Evolutionary conservation across 306 rosid genomes (phyloP), one percentile per base, ranked within the genome.

Genomic region (Citrullus mucosospermus): DNA sequence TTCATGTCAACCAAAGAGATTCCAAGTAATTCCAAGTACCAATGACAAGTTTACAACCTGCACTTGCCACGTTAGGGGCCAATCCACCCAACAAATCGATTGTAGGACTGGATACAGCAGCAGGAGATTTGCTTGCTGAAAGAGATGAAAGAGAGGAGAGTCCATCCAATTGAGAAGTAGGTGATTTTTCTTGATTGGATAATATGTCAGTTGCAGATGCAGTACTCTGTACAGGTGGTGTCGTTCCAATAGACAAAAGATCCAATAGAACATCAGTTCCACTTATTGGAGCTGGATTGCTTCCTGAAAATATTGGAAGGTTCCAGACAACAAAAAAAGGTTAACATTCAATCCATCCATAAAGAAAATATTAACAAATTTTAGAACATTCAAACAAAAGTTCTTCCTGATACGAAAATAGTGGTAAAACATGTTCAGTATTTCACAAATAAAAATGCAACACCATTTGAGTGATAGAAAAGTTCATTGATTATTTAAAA

Each of bases 231-330:
- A 81, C 80, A 83, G 88, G 80, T 68, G 93, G 85, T 18, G 91
- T 77, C 50, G 92, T 81, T 58, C 87, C 93, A 82, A 81, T 84
- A 55, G 92, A 92, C 87, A 92, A 87, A 48, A 95, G 96, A 85
- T 95, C 98, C 90, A 95, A 81, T 55, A 91, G 91, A 80, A 84
- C 91, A 82, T 91, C 84, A 8, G 89, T 88, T 72, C 99, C 98
- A 84, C 87, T 87, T 61, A 79, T 90, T 68, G 83, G 86, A 60
- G 88, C 85, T 73, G 81, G 87, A 59, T 82, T 88, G 41, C 81
- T 66, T 78, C 90, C 99, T 90, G 79, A 44, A 86, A 79, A 81
- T 17, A 32, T 46, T 60, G 36, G 75, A 70, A 82, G 60, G 36
- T 74, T 53, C 30, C 63, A 74, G 83, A 67, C 72, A 74, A 74